phyloP scores from a whole-genome alignment of 2,329 filamentous ascomycete genomes.

The Ilyonectria sp. region DNA sequence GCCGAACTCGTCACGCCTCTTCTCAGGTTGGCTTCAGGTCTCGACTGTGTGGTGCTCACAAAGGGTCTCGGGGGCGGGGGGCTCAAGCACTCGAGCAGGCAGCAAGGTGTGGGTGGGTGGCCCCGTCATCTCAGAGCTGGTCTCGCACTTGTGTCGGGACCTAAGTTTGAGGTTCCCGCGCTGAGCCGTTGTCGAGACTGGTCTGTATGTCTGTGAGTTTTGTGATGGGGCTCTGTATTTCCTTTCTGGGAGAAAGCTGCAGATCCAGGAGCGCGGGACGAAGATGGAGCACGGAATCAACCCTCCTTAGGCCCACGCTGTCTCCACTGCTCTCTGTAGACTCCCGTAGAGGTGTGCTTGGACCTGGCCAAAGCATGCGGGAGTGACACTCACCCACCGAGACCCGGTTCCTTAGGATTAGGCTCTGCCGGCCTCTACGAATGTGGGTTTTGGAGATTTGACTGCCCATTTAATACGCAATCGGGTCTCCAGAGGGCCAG shows the following conservation, averaged over 20 bases:
- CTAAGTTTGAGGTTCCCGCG: conserved; percentile 19
- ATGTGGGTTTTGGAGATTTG: neutral
- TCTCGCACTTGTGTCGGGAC: neutral
- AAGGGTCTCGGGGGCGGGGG: neutral
- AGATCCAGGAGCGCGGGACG: conserved; percentile 37
- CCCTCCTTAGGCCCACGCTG: neutral
- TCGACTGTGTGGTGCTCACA: neutral
- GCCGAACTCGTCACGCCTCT: neutral
- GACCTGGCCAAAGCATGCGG: neutral
- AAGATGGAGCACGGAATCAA: conserved; percentile 26
- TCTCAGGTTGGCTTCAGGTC: neutral
- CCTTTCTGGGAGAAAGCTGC: conserved; percentile 32
- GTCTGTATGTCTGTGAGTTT: neutral
- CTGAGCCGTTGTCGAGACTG: conserved; percentile 13
- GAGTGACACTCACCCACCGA: neutral
- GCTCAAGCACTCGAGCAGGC: neutral
- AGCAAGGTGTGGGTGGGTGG: neutral
- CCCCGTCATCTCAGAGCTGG: neutral
- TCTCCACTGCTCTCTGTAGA: neutral
- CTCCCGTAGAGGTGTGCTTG: neutral
- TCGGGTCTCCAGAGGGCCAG: neutral
- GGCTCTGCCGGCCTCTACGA: neutral
- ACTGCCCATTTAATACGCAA: neutral
- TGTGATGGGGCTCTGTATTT: conserved; percentile 13
- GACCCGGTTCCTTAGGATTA: neutral